phyloP scores from a whole-genome alignment of 1,139 yeast species.

The Taiozyma sp. region DNA sequence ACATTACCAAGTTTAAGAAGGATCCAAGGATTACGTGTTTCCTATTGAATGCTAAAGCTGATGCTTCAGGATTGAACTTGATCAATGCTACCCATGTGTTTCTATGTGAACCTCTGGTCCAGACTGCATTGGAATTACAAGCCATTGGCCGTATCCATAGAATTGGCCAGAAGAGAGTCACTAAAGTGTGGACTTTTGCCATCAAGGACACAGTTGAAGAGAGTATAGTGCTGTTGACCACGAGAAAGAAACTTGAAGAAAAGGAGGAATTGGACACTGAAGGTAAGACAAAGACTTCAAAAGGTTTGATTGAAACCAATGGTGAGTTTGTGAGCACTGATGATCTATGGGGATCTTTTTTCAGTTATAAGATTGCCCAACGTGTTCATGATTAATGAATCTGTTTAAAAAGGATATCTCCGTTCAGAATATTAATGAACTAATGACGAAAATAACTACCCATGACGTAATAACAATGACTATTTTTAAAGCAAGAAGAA shows the following conservation, averaged over 20 bases:
- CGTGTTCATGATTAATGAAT: neutral
- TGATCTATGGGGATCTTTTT: slow-evolving; percentile 59
- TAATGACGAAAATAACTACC: neutral
- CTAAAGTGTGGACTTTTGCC: slow-evolving; percentile 90
- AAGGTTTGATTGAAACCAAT: slow-evolving; percentile 35
- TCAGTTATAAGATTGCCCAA: slow-evolving; percentile 22
- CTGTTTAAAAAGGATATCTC: no score
- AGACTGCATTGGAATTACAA: slow-evolving; percentile 80
- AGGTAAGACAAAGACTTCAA: slow-evolving; percentile 34
- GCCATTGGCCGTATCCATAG: slow-evolving; percentile 90
- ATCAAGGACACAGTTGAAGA: slow-evolving; percentile 88
- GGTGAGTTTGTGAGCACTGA: slow-evolving; percentile 52
- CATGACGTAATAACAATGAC: neutral
- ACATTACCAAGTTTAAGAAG: slow-evolving; percentile 60
- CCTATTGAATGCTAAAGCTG: slow-evolving; percentile 75
- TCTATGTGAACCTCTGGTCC: slow-evolving; percentile 87
- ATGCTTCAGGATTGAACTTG: slow-evolving; percentile 85
- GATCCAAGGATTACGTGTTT: slow-evolving; percentile 72
- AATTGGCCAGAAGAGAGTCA: slow-evolving; percentile 76
- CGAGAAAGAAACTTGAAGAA: slow-evolving; percentile 19
- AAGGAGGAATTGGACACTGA: slow-evolving; percentile 30
- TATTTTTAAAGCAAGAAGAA: neutral
- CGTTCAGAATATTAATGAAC: neutral
- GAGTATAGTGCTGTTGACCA: slow-evolving; percentile 45
- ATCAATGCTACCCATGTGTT: slow-evolving; percentile 90